Evolutionary conservation across 306 rosid species (phyloP).

Genomic region (Urtica urens): DNA sequence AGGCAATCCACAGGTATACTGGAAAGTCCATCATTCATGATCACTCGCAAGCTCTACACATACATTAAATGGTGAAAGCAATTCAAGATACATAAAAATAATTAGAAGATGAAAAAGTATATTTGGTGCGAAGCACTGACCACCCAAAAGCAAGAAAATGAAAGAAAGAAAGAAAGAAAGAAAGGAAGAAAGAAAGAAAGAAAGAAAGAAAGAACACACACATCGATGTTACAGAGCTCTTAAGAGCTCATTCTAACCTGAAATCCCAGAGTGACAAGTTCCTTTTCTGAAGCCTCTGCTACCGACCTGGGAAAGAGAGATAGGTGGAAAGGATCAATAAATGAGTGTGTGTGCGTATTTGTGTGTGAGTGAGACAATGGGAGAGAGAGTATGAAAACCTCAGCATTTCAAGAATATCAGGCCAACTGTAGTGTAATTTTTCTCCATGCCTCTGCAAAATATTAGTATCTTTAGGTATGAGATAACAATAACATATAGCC

Average conservation of each 20-base stretch:
- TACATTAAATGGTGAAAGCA: background rate
- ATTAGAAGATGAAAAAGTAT: background rate
- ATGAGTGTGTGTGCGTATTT: too few relatives aligned
- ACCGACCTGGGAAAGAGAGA: slow-evolving; percentile 55
- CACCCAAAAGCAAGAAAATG: background rate
- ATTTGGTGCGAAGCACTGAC: background rate
- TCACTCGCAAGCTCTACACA: slow-evolving; percentile 61
- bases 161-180: background rate
- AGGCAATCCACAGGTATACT: slow-evolving; percentile 74
- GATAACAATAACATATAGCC: slow-evolving; percentile 15
- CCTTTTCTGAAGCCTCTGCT: slow-evolving; percentile 88
- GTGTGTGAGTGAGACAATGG: too few relatives aligned
- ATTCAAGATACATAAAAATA: background rate
- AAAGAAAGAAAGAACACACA: too few relatives aligned
- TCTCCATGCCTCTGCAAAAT: slow-evolving; percentile 78
- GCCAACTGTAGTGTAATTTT: slow-evolving; percentile 81
- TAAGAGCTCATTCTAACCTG: slow-evolving; percentile 51
- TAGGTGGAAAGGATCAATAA: slow-evolving; percentile 19
- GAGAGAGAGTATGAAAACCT: too few relatives aligned
- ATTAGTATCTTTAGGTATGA: slow-evolving; percentile 8
- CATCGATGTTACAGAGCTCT: too few relatives aligned
- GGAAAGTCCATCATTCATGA: slow-evolving; percentile 92
- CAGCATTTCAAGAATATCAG: slow-evolving; percentile 81
- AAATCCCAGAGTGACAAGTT: slow-evolving; percentile 82
- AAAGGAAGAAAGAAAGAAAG: background rate